Conservation (phyloP, 2,329 filamentous ascomycete species). For the Ophiocordyceps polyrhachis-furcata region DNA sequence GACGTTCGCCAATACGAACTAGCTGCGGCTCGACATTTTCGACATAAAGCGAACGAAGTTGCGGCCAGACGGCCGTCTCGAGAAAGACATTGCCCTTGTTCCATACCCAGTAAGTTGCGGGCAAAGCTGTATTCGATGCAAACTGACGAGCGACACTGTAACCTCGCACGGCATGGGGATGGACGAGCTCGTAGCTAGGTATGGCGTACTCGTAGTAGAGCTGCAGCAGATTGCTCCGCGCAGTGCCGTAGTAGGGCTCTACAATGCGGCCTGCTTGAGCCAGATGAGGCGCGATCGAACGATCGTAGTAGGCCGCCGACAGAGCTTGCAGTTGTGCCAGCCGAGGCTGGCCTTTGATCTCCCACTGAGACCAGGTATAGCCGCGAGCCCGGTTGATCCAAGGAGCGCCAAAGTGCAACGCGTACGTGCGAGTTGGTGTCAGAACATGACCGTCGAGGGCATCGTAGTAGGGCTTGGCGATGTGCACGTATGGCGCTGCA, state of each 20-base stretch:
- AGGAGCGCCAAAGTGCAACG: slow-evolving; percentile 58
- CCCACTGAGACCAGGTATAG: slow-evolving; percentile 58
- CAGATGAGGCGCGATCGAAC: slow-evolving; percentile 56
- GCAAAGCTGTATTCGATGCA: slow-evolving; percentile 49
- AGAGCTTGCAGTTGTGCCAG: slow-evolving; percentile 44
- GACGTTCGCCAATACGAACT: slow-evolving; percentile 72
- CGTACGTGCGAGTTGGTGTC: slow-evolving; percentile 46
- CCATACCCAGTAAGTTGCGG: slow-evolving; percentile 53
- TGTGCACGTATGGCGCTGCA: slow-evolving; percentile 63
- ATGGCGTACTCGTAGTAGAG: slow-evolving; percentile 56
- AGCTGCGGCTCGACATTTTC: slow-evolving; percentile 94
- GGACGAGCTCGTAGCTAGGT: slow-evolving; percentile 55
- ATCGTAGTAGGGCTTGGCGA: slow-evolving; percentile 57
- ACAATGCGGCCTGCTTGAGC: slow-evolving; percentile 36
- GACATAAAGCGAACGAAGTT: slow-evolving; percentile 59
- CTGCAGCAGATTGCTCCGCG: slow-evolving; percentile 41
- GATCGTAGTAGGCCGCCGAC: slow-evolving; percentile 47
- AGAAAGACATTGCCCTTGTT: slow-evolving; percentile 52
- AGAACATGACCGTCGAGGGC: slow-evolving; percentile 44
- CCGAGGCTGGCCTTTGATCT: slow-evolving; percentile 58
- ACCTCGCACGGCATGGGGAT: slow-evolving; percentile 53
- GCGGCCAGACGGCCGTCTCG: slow-evolving; percentile 62
- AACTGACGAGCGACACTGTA: slow-evolving; percentile 51
- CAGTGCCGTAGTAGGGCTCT: slow-evolving; percentile 54
- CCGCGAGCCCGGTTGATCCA: slow-evolving; percentile 46